Conservation (phyloP, 2,329 filamentous ascomycete species). For the Fusarium circinatum region DNA sequence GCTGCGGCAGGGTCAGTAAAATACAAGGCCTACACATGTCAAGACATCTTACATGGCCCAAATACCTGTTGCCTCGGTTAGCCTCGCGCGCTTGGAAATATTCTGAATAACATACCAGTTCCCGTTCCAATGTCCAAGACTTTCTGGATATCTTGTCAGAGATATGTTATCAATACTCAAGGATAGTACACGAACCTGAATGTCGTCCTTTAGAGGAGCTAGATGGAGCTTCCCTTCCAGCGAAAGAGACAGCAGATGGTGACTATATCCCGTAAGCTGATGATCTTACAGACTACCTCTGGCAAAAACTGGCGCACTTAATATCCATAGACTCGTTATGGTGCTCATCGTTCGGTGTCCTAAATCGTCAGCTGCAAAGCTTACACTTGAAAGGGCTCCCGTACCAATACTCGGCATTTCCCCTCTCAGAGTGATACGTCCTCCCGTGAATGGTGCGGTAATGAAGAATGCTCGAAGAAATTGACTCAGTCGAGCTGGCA, state of each 20-base stretch:
- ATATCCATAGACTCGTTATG: conserved; percentile 40
- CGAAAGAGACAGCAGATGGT: conserved; percentile 11
- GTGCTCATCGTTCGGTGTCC: conserved; percentile 35
- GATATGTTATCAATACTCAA: rapidly evolving
- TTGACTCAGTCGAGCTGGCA: conserved; percentile 37
- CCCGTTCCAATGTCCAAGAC: conserved; percentile 64
- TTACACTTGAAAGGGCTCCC: rapidly evolving
- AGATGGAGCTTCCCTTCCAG: conserved; percentile 16
- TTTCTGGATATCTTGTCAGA: conserved; percentile 12
- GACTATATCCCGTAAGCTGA: too few relatives aligned
- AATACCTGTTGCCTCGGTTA: conserved; percentile 35
- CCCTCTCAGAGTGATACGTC: conserved; percentile 38
- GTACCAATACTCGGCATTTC: conserved; percentile 40
- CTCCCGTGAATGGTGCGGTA: conserved; percentile 38
- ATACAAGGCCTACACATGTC: rapidly evolving
- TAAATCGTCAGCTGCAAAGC: background rate
- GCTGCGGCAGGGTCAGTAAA: conserved; percentile 46
- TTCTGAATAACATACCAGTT: conserved; percentile 52
- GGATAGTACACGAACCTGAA: conserved; percentile 20
- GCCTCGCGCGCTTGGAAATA: rapidly evolving
- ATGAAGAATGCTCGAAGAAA: conserved; percentile 36
- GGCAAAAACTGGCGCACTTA: background rate
- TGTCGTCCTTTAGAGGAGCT: conserved; percentile 37
- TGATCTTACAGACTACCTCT: too few relatives aligned
- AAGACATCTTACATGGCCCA: conserved; percentile 55